Evolutionary conservation across 2,329 filamentous ascomycete species (phyloP), one percentile per base, ranked within the genome.

Genomic region (Hymenoscyphus linearis): DNA sequence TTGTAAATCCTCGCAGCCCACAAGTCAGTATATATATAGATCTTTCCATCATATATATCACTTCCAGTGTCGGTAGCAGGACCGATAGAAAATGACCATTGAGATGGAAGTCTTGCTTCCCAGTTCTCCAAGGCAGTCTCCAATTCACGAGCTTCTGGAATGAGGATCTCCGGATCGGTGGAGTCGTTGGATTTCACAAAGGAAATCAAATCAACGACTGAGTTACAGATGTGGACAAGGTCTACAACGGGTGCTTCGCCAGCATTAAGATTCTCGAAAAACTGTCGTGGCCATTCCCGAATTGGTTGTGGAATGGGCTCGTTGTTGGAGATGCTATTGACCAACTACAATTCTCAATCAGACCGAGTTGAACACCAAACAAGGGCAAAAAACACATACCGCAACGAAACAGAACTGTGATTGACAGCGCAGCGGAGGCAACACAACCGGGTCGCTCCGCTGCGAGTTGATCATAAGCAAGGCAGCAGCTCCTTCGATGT

Each of bases 1-100:
- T 67, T 68, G 47, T 62, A 68, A 25, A 69, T 62, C 59, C 66
- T 63, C 7, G 64, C 63, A n/a, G 57, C 61, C 69, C 70, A 70
- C 4, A 65, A 12, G 55, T 71, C 67, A 3, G 37, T 40, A 59
- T 68, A 69, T 25, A 44, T n/a, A 26, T 70, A 66, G 13, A 59
- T 62, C 5, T 62, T 47, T 4, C 59, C 62, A 3, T 65, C 50
- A 27, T 61, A 70, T 27, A 63, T 56, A 22, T 61, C 55, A 12
- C 56, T 36, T 4, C 50, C 22, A 7, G 34, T 44, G 4, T 62
- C 57, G 13, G 57, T 31, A 3, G 31, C 34, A 6, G 27, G 25
- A 3, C 47, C 25, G 3, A 53, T 59, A 4, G 37, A 50, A 56
- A 64, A 67, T 4, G 27, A 52, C 65, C 67, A 72, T 13, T 53